These are phyloP conservation scores for Akanthomyces lecanii DNA, from an alignment of 2,329 filamentous ascomycete genomes.

Conservation along the genomic window DNA sequence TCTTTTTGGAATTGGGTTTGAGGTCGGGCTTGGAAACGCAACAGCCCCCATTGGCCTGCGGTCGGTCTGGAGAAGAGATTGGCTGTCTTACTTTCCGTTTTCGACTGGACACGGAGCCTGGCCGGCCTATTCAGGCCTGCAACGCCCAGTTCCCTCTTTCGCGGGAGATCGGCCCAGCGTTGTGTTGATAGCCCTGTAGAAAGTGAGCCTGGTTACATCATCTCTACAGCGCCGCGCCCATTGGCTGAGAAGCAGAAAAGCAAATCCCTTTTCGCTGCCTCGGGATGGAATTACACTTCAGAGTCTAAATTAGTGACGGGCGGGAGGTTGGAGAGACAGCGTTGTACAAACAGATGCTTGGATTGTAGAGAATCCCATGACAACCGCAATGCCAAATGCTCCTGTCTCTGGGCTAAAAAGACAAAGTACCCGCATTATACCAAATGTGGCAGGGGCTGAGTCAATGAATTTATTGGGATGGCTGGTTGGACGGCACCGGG, in stretches of 20 bases:
- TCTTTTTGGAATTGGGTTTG: not conserved
- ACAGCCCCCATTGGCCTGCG: not conserved
- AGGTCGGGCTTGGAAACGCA: not conserved
- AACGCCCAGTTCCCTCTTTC: not conserved
- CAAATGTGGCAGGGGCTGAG: not conserved
- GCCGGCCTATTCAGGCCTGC: no score
- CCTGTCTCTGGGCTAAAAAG: not conserved
- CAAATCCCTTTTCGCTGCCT: no score
- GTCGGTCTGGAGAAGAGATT: conserved; percentile 10
- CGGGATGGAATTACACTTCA: no score
- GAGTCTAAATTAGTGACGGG: no score
- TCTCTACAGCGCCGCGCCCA: no score
- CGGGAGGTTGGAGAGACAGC: no score
- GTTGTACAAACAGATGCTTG: no score
- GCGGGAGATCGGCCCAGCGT: no score
- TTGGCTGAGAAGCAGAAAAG: no score
- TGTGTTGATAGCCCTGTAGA: no score
- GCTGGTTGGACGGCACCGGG: no score
- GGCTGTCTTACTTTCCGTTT: not conserved
- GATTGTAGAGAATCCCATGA: not conserved
- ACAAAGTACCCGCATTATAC: not conserved
- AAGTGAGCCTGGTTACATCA: no score
- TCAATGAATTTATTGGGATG: not conserved
- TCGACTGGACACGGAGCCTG: not conserved
- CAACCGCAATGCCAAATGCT: not conserved